Percentiles rank a stretch among this genome's conserved stretches.
phyloP scores from a whole-genome alignment of 352 stramenopile genomes.

The Pythium rhizo-oryzae region DNA sequence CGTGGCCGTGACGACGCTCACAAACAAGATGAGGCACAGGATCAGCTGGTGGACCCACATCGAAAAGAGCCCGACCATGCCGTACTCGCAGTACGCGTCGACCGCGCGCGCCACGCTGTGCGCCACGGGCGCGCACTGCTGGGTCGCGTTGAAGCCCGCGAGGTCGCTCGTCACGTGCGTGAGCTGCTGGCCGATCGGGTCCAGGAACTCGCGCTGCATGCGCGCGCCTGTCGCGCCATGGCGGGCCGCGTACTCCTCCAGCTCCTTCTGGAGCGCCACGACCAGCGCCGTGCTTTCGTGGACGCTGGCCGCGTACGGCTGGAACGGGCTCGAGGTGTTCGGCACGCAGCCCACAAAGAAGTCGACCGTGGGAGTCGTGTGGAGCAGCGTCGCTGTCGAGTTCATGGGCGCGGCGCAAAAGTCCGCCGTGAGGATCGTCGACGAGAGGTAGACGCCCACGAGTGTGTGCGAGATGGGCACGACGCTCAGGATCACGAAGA shows the following conservation, averaged over 20 bases:
- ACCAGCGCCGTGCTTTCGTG: conserved; percentile 37
- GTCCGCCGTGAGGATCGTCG: conserved; percentile 80
- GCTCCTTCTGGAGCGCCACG: conserved; percentile 42
- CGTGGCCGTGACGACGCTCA: conserved; percentile 69
- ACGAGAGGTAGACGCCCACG: conserved; percentile 77
- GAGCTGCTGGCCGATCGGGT: conserved; percentile 65
- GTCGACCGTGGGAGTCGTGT: conserved; percentile 42
- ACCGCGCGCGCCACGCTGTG: conserved; percentile 50
- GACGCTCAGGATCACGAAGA: conserved; percentile 75
- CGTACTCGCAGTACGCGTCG: conserved; percentile 73
- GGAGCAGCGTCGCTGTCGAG: conserved; percentile 62
- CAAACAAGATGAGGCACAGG: conserved; percentile 76
- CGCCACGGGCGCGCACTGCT: conserved; percentile 55
- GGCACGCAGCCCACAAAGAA: conserved; percentile 70
- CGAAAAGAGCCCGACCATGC: conserved; percentile 82
- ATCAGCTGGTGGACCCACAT: conserved; percentile 88
- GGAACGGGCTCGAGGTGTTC: conserved; percentile 59
- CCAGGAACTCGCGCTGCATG: conserved; percentile 76
- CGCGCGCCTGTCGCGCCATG: conserved; percentile 53
- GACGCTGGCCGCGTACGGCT: conserved; percentile 34
- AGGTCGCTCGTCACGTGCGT: conserved; percentile 33
- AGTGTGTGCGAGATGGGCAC: conserved; percentile 82
- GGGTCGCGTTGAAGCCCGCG: conserved; percentile 41
- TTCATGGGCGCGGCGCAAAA: conserved; percentile 76
- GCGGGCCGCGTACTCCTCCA: conserved; percentile 52